Base-by-base conservation (phyloP, 805 yeast species). In the Barnettozyma botsteinii region DNA sequence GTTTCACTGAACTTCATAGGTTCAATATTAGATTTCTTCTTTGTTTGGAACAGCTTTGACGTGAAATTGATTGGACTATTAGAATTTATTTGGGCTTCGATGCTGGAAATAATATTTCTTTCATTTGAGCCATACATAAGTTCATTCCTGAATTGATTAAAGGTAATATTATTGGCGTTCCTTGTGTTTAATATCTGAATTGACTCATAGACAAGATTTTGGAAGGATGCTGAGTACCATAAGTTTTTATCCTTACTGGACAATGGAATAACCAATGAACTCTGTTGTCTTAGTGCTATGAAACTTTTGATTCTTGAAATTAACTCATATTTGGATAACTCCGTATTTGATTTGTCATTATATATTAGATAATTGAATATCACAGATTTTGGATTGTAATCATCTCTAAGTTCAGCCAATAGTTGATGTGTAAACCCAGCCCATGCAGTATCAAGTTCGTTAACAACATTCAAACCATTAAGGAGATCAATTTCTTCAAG, bases 361-460 rank as follows among this genome's bases (percentile, higher is more conserved):
- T 57, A 61, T 18, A 69, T 49, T 0, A 70, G 75, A 77, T 81
- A 78, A 2, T 72, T 64, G 30, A 71, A 65, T 1, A 71, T 45
- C 3, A 67, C 51, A 2, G 59, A 54, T 51, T 77, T 78, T 2
- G 80, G 71, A 13, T 80, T 65, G 50, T 73, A 81, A 51, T 85
- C 94, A 55, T 89, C 96, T 40, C 75, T 67, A 15, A 88, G 37
- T 7, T 69, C 72, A n/a, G 62, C 51, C 19, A 88, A 42, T 46
- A 79, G 48, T 33, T 69, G 67, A 30, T 62, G 57, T 5, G 85
- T 60, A 50, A 84, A 77, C 0, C 95, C 95, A 35, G 87, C 82
- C 98, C 98, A 91, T 0, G 82, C 84, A 18, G 77, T 69, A 54
- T 85, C 95, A 4, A 81, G 49, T 38, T 88, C 96, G 0, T 83